Evolutionary conservation across 441 rosid species (phyloP), one percentile per base, ranked within the genome.

Genomic region (Jatropha podagrica): DNA sequence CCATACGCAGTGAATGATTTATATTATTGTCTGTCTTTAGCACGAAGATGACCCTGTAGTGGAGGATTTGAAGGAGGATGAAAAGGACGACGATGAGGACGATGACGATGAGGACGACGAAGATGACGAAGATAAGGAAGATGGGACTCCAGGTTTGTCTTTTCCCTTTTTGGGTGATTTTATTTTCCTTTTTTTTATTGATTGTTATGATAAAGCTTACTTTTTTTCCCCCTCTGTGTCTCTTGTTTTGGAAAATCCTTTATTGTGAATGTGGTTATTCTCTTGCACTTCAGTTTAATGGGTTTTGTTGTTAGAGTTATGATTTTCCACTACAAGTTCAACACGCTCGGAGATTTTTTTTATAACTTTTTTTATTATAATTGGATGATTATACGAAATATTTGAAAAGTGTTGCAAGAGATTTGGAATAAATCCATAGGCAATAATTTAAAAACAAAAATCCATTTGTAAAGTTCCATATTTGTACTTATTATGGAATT

Each of bases 61-160:
- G 15, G 92, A 88, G 81, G 94, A 87, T 74, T 85, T 88, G 63
- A 88, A 87, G 78, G 92, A 90, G 3, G 90, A 88, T 20, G 92
- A 87, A 8, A 81, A 88, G 7, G 90, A 85, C 0, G 87, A 89
- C 0, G 87, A 82, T 0, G 85, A 83, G 0, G 89, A 86, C 0
- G 90, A 87, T 0, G 90, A 85, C 0, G 94, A 90, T 13, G 92
- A 88, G 3, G 88, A 85, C 0, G 86, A 86, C 1, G 86, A 84
- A 0, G 84, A 83, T 1, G 84, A 82, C 17, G 87, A 83, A 26
- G 84, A 85, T 72, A 82, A 86, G 82, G 91, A 85, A 2, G 93
- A 84, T 61, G 88, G 80, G 3, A 81, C 84, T 70, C 83, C 73
- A 74, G 90, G 91, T 88, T 32, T 37, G 44, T 71, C 38, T 63